Evolutionary conservation across 2,329 filamentous ascomycete genomes (phyloP).

Genomic region (Sporothrix schenckii): DNA sequence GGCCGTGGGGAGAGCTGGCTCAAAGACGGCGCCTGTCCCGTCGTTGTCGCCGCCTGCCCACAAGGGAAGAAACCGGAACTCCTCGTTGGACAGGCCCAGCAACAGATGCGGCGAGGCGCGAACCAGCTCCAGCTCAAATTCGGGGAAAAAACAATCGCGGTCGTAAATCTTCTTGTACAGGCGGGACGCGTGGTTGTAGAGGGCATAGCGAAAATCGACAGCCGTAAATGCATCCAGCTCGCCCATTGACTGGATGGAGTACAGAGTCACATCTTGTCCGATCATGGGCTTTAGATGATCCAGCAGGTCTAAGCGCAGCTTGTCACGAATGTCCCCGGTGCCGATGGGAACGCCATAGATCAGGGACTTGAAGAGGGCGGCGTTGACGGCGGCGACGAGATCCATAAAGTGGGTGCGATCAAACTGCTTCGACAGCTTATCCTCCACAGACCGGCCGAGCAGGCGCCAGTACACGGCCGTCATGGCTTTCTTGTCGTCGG

Average conservation of each 20-base stretch:
- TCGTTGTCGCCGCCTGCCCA: constrained; percentile 64
- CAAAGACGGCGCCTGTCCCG: constrained; percentile 55
- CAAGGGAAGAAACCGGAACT: constrained; percentile 65
- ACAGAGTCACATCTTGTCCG: not conserved
- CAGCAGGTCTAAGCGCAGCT: not conserved
- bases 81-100: constrained; percentile 56
- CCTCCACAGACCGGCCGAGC: not conserved
- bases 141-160: constrained; percentile 21
- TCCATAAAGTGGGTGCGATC: not conserved
- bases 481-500: constrained; percentile 22
- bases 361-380: not conserved
- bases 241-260: not conserved
- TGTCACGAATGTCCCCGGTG: not conserved
- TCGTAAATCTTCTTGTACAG: constrained; percentile 23
- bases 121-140: constrained; percentile 44
- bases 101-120: constrained; percentile 51
- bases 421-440: not conserved
- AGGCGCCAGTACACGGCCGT: constrained; percentile 23
- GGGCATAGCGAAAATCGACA: not conserved
- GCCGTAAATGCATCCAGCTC: not conserved
- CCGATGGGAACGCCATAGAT: not conserved
- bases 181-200: not conserved
- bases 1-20: constrained; percentile 47
- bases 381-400: not conserved
- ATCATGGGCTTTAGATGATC: not conserved